These are phyloP conservation scores for Pseudopithomyces maydicus DNA, from an alignment of 2,329 filamentous ascomycete species.

Conservation along the genomic window DNA sequence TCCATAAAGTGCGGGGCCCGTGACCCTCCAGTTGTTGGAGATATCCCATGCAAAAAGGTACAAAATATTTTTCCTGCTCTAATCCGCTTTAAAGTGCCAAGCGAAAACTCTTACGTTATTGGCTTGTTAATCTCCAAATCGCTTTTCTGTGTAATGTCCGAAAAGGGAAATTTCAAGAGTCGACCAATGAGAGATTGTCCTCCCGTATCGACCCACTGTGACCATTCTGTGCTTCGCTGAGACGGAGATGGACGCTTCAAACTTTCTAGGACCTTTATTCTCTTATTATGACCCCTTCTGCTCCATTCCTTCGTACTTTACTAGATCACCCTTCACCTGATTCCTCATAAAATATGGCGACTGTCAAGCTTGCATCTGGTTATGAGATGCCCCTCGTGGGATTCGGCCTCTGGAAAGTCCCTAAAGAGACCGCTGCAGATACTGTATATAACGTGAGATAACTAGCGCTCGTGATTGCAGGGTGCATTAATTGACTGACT, in stretches of 20 bases:
- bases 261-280: neutral
- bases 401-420: conserved; percentile 85
- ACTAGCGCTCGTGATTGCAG: neutral
- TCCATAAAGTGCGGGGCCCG: conserved; percentile 9
- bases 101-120: no score
- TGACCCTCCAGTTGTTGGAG: conserved; percentile 9
- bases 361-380: conserved; percentile 68
- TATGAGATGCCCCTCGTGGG: conserved; percentile 75
- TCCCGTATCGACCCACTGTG: conserved; percentile 3
- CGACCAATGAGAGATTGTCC: conserved; percentile 13
- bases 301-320: neutral
- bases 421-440: conserved; percentile 73
- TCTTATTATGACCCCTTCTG: neutral
- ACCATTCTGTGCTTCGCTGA: conserved; percentile 4
- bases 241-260: neutral
- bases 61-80: no score
- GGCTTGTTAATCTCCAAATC: neutral
- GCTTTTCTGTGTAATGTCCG: neutral
- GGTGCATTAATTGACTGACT: neutral
- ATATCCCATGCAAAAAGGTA: neutral
- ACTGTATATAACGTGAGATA: conserved; percentile 68
- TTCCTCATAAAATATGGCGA: conserved; percentile 28
- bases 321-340: neutral
- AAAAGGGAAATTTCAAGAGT: conserved; percentile 15
- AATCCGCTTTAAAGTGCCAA: no score